phyloP scores from a whole-genome alignment of 257 asterid genomes.

The Solanum ossicruentum region DNA sequence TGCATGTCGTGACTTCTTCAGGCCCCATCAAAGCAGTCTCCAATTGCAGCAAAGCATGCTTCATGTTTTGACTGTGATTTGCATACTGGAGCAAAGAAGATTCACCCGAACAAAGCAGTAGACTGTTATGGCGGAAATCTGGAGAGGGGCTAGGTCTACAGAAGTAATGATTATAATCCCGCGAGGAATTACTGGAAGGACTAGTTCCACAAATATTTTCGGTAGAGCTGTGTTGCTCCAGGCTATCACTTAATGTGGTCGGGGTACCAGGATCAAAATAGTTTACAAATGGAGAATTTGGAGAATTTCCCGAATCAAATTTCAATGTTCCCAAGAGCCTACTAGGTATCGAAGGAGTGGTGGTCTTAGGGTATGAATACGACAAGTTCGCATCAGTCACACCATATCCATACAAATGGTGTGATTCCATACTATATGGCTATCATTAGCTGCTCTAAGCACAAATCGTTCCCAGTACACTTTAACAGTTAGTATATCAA shows the following conservation, averaged over 20 bases:
- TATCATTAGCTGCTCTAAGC: conserved; percentile 4
- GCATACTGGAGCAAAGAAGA: conserved; percentile 18
- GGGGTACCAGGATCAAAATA: conserved; percentile 34
- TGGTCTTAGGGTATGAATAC: conserved; percentile 17
- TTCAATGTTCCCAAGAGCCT: conserved; percentile 36
- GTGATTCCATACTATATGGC: conserved; percentile 22
- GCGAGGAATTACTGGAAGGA: conserved; percentile 43
- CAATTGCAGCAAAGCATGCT: conserved; percentile 40
- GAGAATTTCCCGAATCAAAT: conserved; percentile 50
- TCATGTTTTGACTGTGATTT: conserved; percentile 26
- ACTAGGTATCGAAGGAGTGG: conserved; percentile 35
- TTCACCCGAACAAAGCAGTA: conserved; percentile 12
- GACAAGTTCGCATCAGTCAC: conserved; percentile 15
- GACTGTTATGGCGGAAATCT: conserved; percentile 20
- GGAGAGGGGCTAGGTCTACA: conserved; percentile 27
- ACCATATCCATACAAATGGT: conserved; percentile 11
- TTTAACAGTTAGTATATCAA: neutral
- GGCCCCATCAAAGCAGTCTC: conserved; percentile 75
- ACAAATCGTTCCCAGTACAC: neutral
- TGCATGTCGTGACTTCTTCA: conserved; percentile 28
- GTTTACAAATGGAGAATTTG: conserved; percentile 58
- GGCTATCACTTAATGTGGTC: conserved; percentile 31
- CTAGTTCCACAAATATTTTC: conserved; percentile 40
- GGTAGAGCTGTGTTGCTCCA: conserved; percentile 43
- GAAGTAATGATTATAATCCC: conserved; percentile 25